Evolutionary conservation across 495 filamentous ascomycete genomes (phyloP).

Genomic region (Penicillium desertorum): DNA sequence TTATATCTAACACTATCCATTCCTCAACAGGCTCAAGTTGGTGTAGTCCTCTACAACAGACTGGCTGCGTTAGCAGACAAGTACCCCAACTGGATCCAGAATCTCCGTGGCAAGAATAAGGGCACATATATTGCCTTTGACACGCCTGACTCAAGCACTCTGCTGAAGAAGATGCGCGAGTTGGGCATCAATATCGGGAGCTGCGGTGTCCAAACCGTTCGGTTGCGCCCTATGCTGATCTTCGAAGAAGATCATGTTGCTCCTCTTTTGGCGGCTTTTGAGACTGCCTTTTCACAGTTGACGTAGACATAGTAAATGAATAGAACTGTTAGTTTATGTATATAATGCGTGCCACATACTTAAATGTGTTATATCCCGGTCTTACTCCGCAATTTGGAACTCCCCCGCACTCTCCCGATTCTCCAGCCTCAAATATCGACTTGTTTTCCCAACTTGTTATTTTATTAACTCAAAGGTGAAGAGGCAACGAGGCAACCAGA

Average conservation of each 20-base stretch:
- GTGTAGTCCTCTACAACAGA: conserved; percentile 66
- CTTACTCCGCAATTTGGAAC: too few species aligned
- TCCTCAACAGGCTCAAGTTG: conserved; percentile 46
- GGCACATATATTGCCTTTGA: conserved; percentile 90
- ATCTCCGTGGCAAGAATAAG: conserved; percentile 76
- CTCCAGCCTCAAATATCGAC: too few species aligned
- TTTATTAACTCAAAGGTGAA: neutral
- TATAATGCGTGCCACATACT: too few species aligned
- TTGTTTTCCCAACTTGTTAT: too few species aligned
- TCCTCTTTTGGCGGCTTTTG: conserved; percentile 9
- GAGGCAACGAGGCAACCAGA: neutral
- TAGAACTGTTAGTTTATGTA: too few species aligned
- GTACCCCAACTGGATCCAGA: conserved; percentile 70
- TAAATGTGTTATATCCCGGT: too few species aligned
- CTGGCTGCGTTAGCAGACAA: conserved; percentile 58
- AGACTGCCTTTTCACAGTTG: neutral
- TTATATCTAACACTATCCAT: neutral
- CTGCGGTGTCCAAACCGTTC: conserved; percentile 66
- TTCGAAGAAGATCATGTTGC: conserved; percentile 74
- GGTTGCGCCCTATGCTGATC: conserved; percentile 80
- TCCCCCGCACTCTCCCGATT: too few species aligned
- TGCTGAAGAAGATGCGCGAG: conserved; percentile 62
- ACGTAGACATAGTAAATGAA: neutral
- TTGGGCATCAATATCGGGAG: conserved; percentile 82
- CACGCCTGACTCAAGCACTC: conserved; percentile 66